Evolutionary conservation across 2,329 filamentous ascomycete genomes (phyloP), one percentile per base, ranked within the genome.

Genomic region (Sordariomycetes sp.): DNA sequence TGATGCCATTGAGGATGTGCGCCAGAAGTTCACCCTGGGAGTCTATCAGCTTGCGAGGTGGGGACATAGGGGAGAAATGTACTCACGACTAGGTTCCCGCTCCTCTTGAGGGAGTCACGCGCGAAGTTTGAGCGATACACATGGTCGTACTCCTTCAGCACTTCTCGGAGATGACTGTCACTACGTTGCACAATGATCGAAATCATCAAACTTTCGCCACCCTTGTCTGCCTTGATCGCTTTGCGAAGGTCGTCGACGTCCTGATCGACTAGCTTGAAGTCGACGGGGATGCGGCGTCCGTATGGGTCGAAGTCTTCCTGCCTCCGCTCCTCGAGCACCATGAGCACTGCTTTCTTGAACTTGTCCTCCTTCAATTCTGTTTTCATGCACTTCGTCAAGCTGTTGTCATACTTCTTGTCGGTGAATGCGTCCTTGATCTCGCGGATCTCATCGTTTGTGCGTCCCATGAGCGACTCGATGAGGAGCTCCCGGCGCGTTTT

Each of bases 351-450:
- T 42, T 79, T 81, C 42, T 94, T 87, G 64, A 96, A 98, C 59
- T 96, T 96, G 59, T 96, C 88, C 42, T 92, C 86, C 50, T 88
- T 90, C 24, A 98, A 69, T 60, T 98, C 92, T 32, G 81, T 84
- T 53, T 83, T 82, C 83, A 96, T 94, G 59, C 88, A 95, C 48
- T 78, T 77, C 35, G 72, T 72, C 34, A 96, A 63, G 42, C 76
- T 82, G 57, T 96, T 84, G 33, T 72, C 66, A 57, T 96, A 96
- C 45, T 93, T 88, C 53, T 94, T 94, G 55, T 96, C 90, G 33
- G 73, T 79, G 64, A 96, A 98, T 0, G 79, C 74, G 14, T 84
- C 77, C 58, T 94, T 94, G 66, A 98, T 95, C 40, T 72, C 69
- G 9, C 75, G 71, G 41, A 96, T 85, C 51, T 96, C 92, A n/a